These are phyloP conservation scores for Ceratocystis variospora DNA, from an alignment of 2,329 filamentous ascomycete species.

Conservation along the genomic window DNA sequence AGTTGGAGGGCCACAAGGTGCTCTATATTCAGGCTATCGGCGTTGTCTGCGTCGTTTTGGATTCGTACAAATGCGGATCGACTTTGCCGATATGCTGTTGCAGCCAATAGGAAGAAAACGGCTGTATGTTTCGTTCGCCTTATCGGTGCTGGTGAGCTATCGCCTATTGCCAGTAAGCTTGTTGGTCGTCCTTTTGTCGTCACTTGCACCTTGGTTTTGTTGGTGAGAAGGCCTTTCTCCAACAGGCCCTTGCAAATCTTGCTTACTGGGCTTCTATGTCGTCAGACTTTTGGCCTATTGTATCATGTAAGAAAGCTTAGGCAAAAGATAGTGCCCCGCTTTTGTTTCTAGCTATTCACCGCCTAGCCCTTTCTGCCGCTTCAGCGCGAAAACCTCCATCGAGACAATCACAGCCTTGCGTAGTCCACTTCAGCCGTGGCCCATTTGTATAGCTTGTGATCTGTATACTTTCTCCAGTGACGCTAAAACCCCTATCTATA, in stretches of 20 bases:
- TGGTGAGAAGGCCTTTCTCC: slow-evolving; percentile 6
- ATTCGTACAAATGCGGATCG: not conserved
- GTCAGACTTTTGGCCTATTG: not conserved
- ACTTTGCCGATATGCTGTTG: not conserved
- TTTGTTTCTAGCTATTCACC: slow-evolving; percentile 10
- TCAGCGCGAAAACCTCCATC: slow-evolving; percentile 17
- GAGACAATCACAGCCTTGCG: slow-evolving; percentile 17
- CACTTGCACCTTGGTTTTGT: not conserved
- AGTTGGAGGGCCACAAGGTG: slow-evolving; percentile 1
- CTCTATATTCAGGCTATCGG: not conserved
- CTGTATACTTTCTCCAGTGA: not conserved
- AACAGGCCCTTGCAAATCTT: slow-evolving; percentile 6
- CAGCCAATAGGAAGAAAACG: not conserved
- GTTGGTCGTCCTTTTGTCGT: not conserved
- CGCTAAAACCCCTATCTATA: not conserved
- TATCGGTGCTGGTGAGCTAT: not conserved
- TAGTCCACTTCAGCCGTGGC: slow-evolving; percentile 13
- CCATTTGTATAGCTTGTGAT: not conserved
- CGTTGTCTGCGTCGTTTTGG: not conserved
- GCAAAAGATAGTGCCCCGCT: not conserved
- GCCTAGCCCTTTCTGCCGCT: slow-evolving; percentile 14
- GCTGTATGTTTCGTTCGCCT: not conserved
- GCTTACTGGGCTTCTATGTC: not conserved
- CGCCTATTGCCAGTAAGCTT: not conserved
- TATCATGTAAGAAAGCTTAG: not conserved